Evolutionary conservation across 2,329 filamentous ascomycete genomes (phyloP), one percentile per base, ranked within the genome.

Genomic region (Talaromyces sp.): DNA sequence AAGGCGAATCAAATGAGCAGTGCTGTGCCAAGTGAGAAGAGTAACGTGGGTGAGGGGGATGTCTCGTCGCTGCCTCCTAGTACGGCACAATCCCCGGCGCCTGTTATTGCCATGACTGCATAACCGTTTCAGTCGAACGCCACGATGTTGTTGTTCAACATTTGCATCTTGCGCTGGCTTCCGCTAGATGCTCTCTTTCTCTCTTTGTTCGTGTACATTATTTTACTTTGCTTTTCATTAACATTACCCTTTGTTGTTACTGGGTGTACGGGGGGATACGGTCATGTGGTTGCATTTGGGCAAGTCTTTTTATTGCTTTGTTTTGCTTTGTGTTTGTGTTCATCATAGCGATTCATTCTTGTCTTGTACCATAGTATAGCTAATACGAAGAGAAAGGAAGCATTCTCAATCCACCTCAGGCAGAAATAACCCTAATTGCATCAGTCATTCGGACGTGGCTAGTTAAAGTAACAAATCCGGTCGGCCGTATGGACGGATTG

Each of bases 11-110:
- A 81, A 58, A 81, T 80, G 58, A 81, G 81, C 71, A 84, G 80
- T 64, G 83, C 78, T 19, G 72, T 84, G 53, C 77, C 80, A 35
- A 83, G 83, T 65, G 84, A 87, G 63, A 83, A 81, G 75, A 85
- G 82, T 66, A 81, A 79, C 56, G 77, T 75, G n/a, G 75, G 76
- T 33, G 37, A 77, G 31, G 48, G 31, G 9, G 72, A 77, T 61
- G 70, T 77, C 50, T 78, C 79, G 11, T 70, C 75, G 9, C 71
- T 77, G 53, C 71, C 76, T 15, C 72, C 76, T 13, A 77, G 78
- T 60, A 69, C 74, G 40, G 74, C 77, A 17, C 81, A 79, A 65
- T 82, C 82, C 41, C 82, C 83, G 13, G 77, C 78, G 53, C 78
- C 79, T 21, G 70, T 71, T 35, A 69, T 76, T 62, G 69, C 73